Evolutionary conservation across 495 filamentous ascomycete species (phyloP).

Genomic region (Bathelium albidoporum): DNA sequence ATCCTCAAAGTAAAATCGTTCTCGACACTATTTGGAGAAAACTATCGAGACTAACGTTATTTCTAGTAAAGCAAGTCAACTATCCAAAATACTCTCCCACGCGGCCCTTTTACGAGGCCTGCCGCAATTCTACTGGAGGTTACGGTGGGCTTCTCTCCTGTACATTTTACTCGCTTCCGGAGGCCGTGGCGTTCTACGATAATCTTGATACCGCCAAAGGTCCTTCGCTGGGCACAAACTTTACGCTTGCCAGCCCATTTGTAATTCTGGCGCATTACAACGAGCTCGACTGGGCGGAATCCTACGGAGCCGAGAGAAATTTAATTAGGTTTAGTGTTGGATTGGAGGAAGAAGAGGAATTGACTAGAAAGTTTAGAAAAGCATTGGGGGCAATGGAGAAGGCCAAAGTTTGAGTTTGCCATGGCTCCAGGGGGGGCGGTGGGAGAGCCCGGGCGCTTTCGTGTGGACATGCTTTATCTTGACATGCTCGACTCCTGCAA

Average conservation of each 20-base stretch:
- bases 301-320: slow-evolving; percentile 66
- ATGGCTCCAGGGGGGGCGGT: neutral
- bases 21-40: neutral
- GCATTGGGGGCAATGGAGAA: slow-evolving; percentile 30
- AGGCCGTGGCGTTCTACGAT: slow-evolving; percentile 78
- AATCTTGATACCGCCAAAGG: slow-evolving; percentile 80
- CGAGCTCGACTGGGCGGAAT: slow-evolving; percentile 78
- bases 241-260: slow-evolving; percentile 85
- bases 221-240: slow-evolving; percentile 92
- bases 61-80: slow-evolving; percentile 64
- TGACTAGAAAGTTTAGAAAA: slow-evolving; percentile 40
- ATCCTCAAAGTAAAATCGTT: slow-evolving; percentile 38
- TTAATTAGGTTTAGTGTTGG: slow-evolving; percentile 85
- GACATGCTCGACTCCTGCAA: neutral
- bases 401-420: neutral
- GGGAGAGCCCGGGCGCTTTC: neutral
- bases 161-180: slow-evolving; percentile 57
- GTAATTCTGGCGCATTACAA: slow-evolving; percentile 84
- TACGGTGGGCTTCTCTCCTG: slow-evolving; percentile 86
- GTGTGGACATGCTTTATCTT: too few relatives aligned
- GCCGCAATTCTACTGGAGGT: slow-evolving; percentile 63
- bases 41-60: neutral
- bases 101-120: slow-evolving; percentile 62
- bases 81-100: slow-evolving; percentile 76
- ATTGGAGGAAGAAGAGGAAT: slow-evolving; percentile 61